Evolutionary conservation across 2,329 filamentous ascomycete genomes (phyloP), one percentile per base, ranked within the genome.

Genomic region (Fusarium sp.): DNA sequence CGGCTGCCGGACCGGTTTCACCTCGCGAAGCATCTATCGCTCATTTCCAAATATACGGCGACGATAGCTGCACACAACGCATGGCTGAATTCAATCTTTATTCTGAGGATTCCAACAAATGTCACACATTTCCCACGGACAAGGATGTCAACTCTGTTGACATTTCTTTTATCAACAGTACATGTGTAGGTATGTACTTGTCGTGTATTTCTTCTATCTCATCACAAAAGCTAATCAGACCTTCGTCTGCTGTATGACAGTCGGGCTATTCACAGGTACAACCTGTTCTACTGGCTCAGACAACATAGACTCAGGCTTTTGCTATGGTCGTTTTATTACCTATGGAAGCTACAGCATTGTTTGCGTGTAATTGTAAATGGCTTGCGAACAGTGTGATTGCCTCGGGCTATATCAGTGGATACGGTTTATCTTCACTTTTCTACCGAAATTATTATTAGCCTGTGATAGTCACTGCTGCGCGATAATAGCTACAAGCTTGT

Each of bases 171-270:
- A 39, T 39, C 22, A 39, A 39, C 6, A 9, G 15, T 15, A 6
- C 9, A 0, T 14, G 13, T 39, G 38, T 22, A 39, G 8, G 38
- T 14, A 39, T 5, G 20, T 15, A 15, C 6, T n/a, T 4, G 7
- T 5, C 22, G 8, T n/a, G 22, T 15, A 0, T n/a, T n/a, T 39
- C 5, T n/a, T 39, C 5, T 4, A 39, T 22, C 8, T 6, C 13
- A 39, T 4, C 7, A 39, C 0, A 15, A 10, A 15, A 14, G 1
- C 38, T 39, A n/a, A 39, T n/a, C 22, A 39, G 13, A 15, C 7
- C 7, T 14, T 6, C 22, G 13, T 39, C 22, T 20, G 38, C 38
- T 0, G 38, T 9, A 39, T n/a, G 18, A 39, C 22, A 39, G 38
- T 39, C 5, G 38, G 22, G 1, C 14, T 39, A n/a, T 39, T n/a